Evolutionary conservation across 306 rosid species (phyloP).

Genomic region (Quercus rubra): DNA sequence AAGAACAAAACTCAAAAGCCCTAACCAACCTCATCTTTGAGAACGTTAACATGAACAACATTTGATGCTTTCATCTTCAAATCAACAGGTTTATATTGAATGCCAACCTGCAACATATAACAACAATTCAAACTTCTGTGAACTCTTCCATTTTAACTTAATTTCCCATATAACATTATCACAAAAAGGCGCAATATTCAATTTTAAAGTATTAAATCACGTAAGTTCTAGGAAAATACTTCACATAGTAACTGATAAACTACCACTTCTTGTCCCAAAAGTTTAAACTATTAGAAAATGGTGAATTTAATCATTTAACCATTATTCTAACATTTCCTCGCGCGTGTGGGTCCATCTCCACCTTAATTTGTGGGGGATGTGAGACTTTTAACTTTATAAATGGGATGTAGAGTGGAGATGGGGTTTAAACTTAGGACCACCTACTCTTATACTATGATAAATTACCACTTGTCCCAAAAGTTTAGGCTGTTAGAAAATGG

Average conservation of each 20-base stretch:
- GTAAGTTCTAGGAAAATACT: neutral
- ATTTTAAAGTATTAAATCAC: neutral
- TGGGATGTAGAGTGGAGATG: no score
- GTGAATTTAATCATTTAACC: no score
- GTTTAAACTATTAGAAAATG: no score
- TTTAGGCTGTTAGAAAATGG: no score
- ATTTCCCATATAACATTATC: slow-evolving; percentile 1
- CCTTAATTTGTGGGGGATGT: no score
- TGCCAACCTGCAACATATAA: slow-evolving; percentile 66
- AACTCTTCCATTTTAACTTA: neutral
- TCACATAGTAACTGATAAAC: neutral
- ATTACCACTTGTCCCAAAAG: no score
- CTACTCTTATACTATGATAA: no score
- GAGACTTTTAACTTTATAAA: no score
- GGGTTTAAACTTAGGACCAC: no score
- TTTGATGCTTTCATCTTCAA: slow-evolving; percentile 55
- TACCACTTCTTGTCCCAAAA: no score
- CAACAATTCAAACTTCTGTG: neutral
- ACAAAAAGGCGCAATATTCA: neutral
- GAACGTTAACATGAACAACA: slow-evolving; percentile 55
- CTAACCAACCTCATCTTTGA: slow-evolving; percentile 67
- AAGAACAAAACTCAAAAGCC: neutral
- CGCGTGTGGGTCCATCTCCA: no score
- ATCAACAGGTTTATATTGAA: slow-evolving; percentile 56
- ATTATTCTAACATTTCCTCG: no score